phyloP scores from a whole-genome alignment of 2,329 filamentous ascomycete genomes.

The Ophiocordyceps robertsii region DNA sequence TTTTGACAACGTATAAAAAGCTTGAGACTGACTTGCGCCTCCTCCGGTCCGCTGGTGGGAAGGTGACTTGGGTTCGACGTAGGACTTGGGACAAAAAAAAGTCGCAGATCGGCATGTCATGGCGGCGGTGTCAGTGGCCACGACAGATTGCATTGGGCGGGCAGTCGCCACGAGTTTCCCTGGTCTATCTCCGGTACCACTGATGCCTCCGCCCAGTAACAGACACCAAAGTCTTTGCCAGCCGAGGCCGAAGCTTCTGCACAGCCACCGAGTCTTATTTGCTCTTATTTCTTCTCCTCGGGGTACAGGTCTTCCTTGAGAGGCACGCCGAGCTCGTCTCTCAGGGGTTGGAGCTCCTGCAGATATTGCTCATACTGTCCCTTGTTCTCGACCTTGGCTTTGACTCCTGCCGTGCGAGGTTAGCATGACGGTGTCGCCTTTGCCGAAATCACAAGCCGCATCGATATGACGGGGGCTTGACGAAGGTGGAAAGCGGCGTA shows the following conservation, averaged over 20 bases:
- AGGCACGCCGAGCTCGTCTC: conserved; percentile 83
- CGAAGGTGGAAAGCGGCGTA: conserved; percentile 28
- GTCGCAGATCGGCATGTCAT: too few species aligned
- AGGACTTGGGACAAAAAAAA: neutral
- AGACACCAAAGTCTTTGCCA: neutral
- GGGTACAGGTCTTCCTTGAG: conserved; percentile 93
- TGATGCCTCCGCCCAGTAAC: conserved; percentile 6
- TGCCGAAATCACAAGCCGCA: neutral
- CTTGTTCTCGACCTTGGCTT: conserved; percentile 98
- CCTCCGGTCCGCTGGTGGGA: too few species aligned
- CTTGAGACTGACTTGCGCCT: too few species aligned
- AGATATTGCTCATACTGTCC: conserved; percentile 96
- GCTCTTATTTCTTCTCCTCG: conserved; percentile 33
- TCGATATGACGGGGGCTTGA: neutral
- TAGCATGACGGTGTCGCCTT: neutral
- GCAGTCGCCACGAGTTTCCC: conserved; percentile 15
- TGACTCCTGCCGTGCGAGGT: conserved; percentile 58
- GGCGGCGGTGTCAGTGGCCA: too few species aligned
- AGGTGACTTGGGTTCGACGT: neutral
- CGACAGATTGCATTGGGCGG: conserved; percentile 11
- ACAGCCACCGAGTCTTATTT: neutral
- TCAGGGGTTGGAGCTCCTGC: conserved; percentile 78
- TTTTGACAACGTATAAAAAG: too few species aligned
- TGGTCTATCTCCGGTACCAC: conserved; percentile 10
- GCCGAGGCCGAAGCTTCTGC: neutral